Evolutionary conservation across 805 yeast species (phyloP).

Genomic region (Scheffersomyces coipomensis): DNA sequence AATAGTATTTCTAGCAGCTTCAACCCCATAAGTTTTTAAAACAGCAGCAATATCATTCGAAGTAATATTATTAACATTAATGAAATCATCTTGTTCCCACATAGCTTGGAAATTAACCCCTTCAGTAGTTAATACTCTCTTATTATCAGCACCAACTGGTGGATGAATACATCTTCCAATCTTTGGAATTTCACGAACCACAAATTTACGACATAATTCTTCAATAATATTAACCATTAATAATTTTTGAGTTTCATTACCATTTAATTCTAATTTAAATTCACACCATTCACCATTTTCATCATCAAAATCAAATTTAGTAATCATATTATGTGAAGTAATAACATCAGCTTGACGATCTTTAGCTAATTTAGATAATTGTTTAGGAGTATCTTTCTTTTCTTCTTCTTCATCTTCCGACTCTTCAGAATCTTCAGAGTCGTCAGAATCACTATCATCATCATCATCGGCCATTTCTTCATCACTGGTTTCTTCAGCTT

Average conservation of each 20-base stretch:
- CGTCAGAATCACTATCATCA: slow-evolving; percentile 37
- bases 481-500: slow-evolving; percentile 75
- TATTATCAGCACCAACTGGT: slow-evolving; percentile 55
- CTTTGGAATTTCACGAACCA: slow-evolving; percentile 86
- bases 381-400: slow-evolving; percentile 13
- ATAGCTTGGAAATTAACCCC: slow-evolving; percentile 97
- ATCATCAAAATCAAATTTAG: slow-evolving; percentile 88
- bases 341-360: slow-evolving; percentile 85
- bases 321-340: slow-evolving; percentile 67
- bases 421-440: slow-evolving; percentile 11
- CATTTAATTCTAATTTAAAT: slow-evolving; percentile 78
- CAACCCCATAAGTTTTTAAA: slow-evolving; percentile 91
- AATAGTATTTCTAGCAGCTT: slow-evolving; percentile 97
- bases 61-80: slow-evolving; percentile 83
- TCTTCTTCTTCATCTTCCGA: slow-evolving; percentile 32
- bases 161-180: slow-evolving; percentile 95
- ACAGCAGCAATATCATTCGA: slow-evolving; percentile 95
- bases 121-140: slow-evolving; percentile 84
- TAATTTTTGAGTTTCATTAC: slow-evolving; percentile 78
- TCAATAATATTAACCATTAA: slow-evolving; percentile 97
- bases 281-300: slow-evolving; percentile 88
- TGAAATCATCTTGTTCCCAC: slow-evolving; percentile 97
- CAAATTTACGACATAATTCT: slow-evolving; percentile 83
- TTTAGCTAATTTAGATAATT: slow-evolving; percentile 60
- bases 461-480: slow-evolving; percentile 50